phyloP scores from a whole-genome alignment of 441 rosid species.

The Geranium incanum region DNA sequence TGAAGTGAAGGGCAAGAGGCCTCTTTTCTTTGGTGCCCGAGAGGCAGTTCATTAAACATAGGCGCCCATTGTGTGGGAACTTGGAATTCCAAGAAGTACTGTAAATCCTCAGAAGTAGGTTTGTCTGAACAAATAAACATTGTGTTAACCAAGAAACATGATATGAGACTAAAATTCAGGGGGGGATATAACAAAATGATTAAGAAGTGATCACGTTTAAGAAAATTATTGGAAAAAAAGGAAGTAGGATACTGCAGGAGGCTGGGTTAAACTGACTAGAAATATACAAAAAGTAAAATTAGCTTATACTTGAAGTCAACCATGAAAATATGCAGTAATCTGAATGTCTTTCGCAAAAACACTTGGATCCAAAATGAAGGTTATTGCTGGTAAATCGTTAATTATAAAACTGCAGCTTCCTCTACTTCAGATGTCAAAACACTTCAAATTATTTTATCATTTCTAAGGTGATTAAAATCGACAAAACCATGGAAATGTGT shows the following conservation, averaged over 20 bases:
- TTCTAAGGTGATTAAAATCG: neutral
- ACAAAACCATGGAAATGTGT: neutral
- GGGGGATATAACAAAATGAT: neutral
- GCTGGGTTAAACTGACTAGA: neutral
- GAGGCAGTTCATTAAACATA: constrained; percentile 41
- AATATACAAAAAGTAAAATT: neutral
- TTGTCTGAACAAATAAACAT: constrained; percentile 30
- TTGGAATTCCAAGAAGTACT: constrained; percentile 44
- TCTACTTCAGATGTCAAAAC: neutral
- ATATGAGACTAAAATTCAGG: neutral
- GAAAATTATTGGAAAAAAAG: neutral
- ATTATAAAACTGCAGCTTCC: neutral
- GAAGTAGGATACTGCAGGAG: neutral
- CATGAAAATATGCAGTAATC: neutral
- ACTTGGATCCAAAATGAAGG: neutral
- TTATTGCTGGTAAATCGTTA: neutral
- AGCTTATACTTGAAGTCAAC: neutral
- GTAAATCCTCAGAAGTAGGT: constrained; percentile 34
- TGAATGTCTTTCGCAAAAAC: neutral
- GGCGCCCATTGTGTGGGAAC: constrained; percentile 51
- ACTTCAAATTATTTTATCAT: neutral
- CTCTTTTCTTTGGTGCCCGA: constrained; percentile 36
- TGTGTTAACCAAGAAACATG: neutral
- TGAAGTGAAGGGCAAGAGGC: constrained; percentile 36
- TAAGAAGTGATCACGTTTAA: neutral